Evolutionary conservation across 1,284 basidiomycete species (phyloP), one percentile per base, ranked within the genome.

Genomic region (Neonothopanus nambi): DNA sequence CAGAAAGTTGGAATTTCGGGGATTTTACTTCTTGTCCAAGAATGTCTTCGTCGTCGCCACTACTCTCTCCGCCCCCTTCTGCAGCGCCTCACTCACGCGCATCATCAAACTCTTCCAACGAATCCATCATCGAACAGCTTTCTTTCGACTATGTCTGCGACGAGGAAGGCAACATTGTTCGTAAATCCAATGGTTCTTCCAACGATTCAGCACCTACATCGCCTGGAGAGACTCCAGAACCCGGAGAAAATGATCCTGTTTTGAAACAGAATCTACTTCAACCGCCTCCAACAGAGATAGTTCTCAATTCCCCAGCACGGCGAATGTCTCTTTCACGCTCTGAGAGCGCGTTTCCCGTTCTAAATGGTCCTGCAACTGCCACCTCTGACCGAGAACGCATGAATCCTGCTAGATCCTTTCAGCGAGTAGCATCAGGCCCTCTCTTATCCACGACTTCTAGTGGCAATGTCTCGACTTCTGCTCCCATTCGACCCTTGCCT

Each of bases 61-160:
- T n/a, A n/a, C n/a, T n/a, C n/a, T n/a, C 54, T 1, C 47, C 54
- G 1, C 38, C 49, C 15, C 20, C 43, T 9, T 7, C 50, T 21
- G 2, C 33, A 3, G 20, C 7, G 21, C 49, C 39, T 24, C 40
- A 23, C 35, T 37, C 41, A 12, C 26, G 33, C 17, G 40, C 40
- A 23, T 35, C 49, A 17, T 51, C n/a, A n/a, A n/a, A n/a, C n/a
- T n/a, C n/a, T n/a, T n/a, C n/a, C n/a, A n/a, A n/a, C n/a, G n/a
- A n/a, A n/a, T n/a, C n/a, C n/a, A n/a, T n/a, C n/a, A n/a, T n/a
- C n/a, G n/a, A n/a, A n/a, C n/a, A n/a, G n/a, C n/a, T 88, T 56
- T 88, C 85, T 2, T 88, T 89, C 65, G 81, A 84, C 61, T 89
- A 87, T 58, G 76, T 82, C 56, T 71, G 74, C 46, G 82, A 86